phyloP scores from a whole-genome alignment of 2,329 filamentous ascomycete species.

The Colletotrichum tanaceti region DNA sequence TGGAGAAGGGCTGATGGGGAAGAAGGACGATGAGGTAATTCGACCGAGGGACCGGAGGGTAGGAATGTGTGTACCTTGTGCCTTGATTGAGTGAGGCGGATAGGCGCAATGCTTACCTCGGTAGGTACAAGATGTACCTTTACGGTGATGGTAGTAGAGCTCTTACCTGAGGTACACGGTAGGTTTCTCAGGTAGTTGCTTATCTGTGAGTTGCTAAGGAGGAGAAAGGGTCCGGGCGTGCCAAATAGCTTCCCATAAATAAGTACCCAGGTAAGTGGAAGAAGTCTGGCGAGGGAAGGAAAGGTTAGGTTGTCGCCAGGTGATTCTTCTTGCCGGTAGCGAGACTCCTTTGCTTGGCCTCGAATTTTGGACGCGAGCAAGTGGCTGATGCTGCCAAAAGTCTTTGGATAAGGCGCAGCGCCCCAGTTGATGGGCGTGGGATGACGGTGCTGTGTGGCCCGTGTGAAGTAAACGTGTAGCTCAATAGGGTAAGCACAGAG shows the following conservation, averaged over 20 bases:
- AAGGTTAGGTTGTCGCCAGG: not conserved
- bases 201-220: conserved; percentile 15
- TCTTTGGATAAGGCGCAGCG: conserved; percentile 18
- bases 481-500: conserved; percentile 1
- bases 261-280: not conserved
- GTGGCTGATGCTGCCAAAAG: conserved; percentile 22
- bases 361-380: conserved; percentile 6
- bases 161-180: not conserved
- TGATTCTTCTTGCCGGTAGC: not conserved
- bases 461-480: conserved; percentile 11
- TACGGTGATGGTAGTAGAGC: not conserved
- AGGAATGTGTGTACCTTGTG: not conserved
- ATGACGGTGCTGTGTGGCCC: conserved; percentile 20
- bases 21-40: conserved; percentile 34
- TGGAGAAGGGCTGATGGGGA: conserved; percentile 26
- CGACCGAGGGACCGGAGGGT: not conserved
- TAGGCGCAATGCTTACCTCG: not conserved
- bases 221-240: conserved; percentile 6
- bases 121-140: conserved; percentile 13
- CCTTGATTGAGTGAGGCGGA: not conserved
- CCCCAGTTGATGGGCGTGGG: conserved; percentile 23
- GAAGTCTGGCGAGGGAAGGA: not conserved
- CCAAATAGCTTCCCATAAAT: not conserved
- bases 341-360: conserved; percentile 4
- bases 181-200: not conserved